Evolutionary conservation across 2,329 filamentous ascomycete species (phyloP).

Genomic region (Cercospora berteroae): DNA sequence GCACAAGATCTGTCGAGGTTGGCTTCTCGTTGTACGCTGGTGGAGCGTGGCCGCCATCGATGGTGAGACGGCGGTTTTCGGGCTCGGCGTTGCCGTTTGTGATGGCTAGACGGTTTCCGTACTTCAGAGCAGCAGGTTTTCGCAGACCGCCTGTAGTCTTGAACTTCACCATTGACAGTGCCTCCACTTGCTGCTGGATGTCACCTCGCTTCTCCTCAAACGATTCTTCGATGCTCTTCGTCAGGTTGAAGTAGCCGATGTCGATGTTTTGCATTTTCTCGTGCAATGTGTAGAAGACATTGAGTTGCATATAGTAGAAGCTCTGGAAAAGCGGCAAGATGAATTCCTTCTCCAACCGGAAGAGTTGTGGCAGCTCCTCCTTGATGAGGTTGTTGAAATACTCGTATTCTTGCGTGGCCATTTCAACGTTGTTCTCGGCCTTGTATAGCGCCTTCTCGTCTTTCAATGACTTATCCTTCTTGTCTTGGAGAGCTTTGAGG

Average conservation of each 20-base stretch:
- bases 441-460: constrained; percentile 98
- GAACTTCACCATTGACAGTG: constrained; percentile 81
- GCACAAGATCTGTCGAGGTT: constrained; percentile 23
- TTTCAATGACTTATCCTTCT: constrained; percentile 93
- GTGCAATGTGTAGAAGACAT: constrained; percentile 97
- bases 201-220: constrained; percentile 87
- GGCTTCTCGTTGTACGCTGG: constrained; percentile 30
- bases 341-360: constrained; percentile 85
- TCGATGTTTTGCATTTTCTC: constrained; percentile 97
- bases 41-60: constrained; percentile 25
- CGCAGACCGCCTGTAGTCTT: constrained; percentile 74
- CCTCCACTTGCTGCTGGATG: constrained; percentile 80
- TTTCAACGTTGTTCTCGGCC: constrained; percentile 85
- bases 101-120: constrained; percentile 44
- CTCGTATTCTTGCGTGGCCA: constrained; percentile 92
- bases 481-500: constrained; percentile 93
- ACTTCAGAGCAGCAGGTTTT: constrained; percentile 50
- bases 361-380: constrained; percentile 89
- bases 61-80: constrained; percentile 31
- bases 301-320: constrained; percentile 99
- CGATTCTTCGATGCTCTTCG: constrained; percentile 84
- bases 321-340: constrained; percentile 97
- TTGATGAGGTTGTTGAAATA: constrained; percentile 98
- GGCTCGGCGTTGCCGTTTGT: constrained; percentile 32
- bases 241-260: constrained; percentile 96